Evolutionary conservation across 345 rosid species (phyloP).

Genomic region (Camelina neglecta): DNA sequence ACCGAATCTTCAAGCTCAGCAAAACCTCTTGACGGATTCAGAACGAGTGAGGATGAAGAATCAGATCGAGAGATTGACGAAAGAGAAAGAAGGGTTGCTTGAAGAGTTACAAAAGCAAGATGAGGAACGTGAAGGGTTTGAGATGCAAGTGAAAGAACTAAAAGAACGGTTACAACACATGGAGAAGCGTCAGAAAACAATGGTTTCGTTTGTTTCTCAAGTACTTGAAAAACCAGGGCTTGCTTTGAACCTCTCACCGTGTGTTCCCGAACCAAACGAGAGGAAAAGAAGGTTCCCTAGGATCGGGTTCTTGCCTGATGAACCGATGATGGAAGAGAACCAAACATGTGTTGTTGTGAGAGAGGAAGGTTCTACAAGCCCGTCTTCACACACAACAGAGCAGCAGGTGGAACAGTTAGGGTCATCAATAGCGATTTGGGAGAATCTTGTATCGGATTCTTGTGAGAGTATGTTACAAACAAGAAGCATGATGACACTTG

Average conservation of each 20-base stretch:
- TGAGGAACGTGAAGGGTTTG: constrained; percentile 51
- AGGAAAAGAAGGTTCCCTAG: constrained; percentile 87
- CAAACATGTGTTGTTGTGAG: constrained; percentile 36
- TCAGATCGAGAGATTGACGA: constrained; percentile 62
- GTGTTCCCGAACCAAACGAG: constrained; percentile 55
- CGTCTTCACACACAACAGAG: constrained; percentile 54
- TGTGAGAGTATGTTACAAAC: constrained; percentile 45
- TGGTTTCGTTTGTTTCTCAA: constrained; percentile 59
- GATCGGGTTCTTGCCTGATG: constrained; percentile 38
- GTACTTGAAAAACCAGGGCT: constrained; percentile 76
- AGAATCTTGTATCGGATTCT: constrained; percentile 58
- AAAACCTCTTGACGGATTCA: constrained; percentile 53
- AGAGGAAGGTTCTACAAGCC: constrained; percentile 45
- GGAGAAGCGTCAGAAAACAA: constrained; percentile 65
- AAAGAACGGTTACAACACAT: constrained; percentile 65
- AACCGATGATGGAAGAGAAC: constrained; percentile 51
- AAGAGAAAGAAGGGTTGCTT: constrained; percentile 61
- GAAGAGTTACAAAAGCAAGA: constrained; percentile 63
- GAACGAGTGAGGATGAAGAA: constrained; percentile 66
- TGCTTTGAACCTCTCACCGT: constrained; percentile 58
- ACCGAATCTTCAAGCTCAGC: constrained; percentile 68
- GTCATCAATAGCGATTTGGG: constrained; percentile 80
- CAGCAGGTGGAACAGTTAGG: constrained; percentile 63
- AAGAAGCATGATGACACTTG: constrained; percentile 50
- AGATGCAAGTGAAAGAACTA: constrained; percentile 59